Evolutionary conservation across 148 eudicot genomes (phyloP).

Genomic region (Fagopyrum homotropicum): DNA sequence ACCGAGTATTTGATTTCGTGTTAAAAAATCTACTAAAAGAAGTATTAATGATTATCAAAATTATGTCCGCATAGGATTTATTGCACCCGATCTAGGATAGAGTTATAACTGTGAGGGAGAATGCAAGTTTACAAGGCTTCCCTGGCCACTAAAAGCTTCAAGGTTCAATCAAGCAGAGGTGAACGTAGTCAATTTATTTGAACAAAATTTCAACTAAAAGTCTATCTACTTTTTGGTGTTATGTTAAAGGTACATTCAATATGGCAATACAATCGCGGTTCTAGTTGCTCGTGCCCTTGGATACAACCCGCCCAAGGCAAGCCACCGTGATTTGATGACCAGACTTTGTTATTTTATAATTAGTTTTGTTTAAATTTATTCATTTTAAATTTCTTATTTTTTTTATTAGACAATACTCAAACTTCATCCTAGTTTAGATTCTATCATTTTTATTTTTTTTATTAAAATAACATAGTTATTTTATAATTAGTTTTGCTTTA

Average conservation of each 20-base stretch:
- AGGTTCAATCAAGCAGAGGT: slow-evolving; percentile 74
- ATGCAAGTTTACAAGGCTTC: slow-evolving; percentile 83
- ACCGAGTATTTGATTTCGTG: slow-evolving; percentile 27
- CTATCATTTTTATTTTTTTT: too few relatives aligned
- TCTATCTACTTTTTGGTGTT: not conserved
- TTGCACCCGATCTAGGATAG: slow-evolving; percentile 66
- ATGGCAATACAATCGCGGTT: slow-evolving; percentile 51
- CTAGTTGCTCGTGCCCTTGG: slow-evolving; percentile 43
- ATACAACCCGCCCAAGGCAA: slow-evolving; percentile 24
- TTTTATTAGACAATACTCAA: too few relatives aligned
- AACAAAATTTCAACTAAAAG: too few relatives aligned
- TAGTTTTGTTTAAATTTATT: too few relatives aligned
- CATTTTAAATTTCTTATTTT: too few relatives aligned
- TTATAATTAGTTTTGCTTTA: too few relatives aligned
- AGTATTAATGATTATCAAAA: not conserved
- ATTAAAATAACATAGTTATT: too few relatives aligned
- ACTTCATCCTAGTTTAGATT: too few relatives aligned
- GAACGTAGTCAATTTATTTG: not conserved
- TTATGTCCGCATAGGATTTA: slow-evolving; percentile 20
- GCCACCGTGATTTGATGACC: slow-evolving; percentile 22
- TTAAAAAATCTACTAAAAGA: not conserved
- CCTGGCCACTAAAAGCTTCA: slow-evolving; percentile 59
- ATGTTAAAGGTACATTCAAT: slow-evolving; percentile 38
- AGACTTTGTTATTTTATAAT: slow-evolving; percentile 15
- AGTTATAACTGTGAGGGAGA: slow-evolving; percentile 74